A percentile compares a stretch with the other conserved stretches of the same genome.
These are phyloP conservation scores for Apiospora sp. DNA, from an alignment of 2,329 filamentous ascomycete genomes.

Conservation along the genomic window DNA sequence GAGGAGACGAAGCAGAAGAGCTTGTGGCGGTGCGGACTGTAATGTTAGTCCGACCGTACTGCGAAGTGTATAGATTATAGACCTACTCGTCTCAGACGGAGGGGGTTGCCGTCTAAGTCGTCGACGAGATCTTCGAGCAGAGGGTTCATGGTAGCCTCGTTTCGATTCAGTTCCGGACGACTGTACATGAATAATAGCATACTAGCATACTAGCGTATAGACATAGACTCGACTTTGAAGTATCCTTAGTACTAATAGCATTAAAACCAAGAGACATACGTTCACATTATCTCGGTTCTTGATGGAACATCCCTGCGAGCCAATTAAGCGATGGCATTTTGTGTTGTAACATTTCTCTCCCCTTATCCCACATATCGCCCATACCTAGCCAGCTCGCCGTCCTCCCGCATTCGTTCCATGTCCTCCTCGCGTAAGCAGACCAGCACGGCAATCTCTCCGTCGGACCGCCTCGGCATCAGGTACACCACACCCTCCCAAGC, in stretches of 20 bases:
- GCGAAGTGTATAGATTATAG: too few species aligned
- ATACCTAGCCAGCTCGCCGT: conserved; percentile 52
- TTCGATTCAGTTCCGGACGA: background rate
- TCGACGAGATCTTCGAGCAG: too few species aligned
- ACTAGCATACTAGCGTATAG: background rate
- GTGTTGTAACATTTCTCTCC: background rate
- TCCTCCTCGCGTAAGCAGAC: conserved; percentile 58
- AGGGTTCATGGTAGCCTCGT: background rate
- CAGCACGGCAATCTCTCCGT: conserved; percentile 53
- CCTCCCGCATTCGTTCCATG: conserved; percentile 51
- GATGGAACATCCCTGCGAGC: too few species aligned
- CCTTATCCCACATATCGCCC: conserved; percentile 45
- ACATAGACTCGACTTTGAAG: background rate
- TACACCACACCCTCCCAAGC: conserved; percentile 58
- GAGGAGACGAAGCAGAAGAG: conserved; percentile 18
- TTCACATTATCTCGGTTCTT: too few species aligned
- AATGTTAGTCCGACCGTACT: background rate
- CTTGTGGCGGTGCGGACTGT: conserved; percentile 15
- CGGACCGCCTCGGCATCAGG: conserved; percentile 52
- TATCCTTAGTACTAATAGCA: background rate
- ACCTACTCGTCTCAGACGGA: too few species aligned
- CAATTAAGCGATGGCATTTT: too few species aligned
- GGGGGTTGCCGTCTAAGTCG: too few species aligned
- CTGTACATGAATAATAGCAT: conserved; percentile 1
- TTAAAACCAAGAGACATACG: too few species aligned